phyloP scores from a whole-genome alignment of 768 basidiomycete genomes.

The Lactarius sp. region DNA sequence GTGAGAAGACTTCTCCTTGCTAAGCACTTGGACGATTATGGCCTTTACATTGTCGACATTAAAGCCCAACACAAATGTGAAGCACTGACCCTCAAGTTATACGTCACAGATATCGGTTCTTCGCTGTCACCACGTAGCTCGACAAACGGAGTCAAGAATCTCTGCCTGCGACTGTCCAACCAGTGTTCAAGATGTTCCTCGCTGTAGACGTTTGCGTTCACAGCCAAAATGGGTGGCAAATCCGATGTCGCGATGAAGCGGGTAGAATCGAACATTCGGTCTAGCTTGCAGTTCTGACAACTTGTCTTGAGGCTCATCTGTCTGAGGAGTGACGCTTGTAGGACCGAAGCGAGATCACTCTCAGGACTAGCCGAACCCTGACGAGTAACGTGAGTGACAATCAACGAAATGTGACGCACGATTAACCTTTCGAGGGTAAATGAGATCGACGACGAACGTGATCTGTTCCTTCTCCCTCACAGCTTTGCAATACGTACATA shows the following conservation, averaged over 20 bases:
- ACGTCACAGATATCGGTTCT: conserved; percentile 52
- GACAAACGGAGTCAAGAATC: conserved; percentile 57
- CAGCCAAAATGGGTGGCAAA: conserved; percentile 77
- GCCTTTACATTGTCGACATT: conserved; percentile 42
- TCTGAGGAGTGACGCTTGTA: conserved; percentile 72
- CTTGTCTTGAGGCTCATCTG: conserved; percentile 82
- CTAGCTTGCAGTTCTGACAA: conserved; percentile 78
- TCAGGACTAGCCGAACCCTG: conserved; percentile 35
- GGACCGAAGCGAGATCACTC: conserved; percentile 58
- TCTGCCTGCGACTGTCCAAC: conserved; percentile 56
- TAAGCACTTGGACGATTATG: conserved; percentile 72
- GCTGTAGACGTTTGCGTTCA: conserved; percentile 80
- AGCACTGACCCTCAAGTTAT: conserved; percentile 64
- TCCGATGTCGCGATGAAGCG: conserved; percentile 59
- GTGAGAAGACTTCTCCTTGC: conserved; percentile 71
- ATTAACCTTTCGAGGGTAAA: conserved; percentile 79
- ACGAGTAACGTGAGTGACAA: conserved; percentile 28
- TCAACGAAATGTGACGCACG: neutral
- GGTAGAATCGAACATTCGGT: conserved; percentile 64
- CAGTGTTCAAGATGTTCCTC: conserved; percentile 72
- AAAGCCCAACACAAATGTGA: neutral
- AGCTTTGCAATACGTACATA: conserved; percentile 70
- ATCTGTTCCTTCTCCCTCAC: conserved; percentile 70
- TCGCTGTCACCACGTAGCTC: conserved; percentile 54
- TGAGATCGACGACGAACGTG: conserved; percentile 79